Base-by-base conservation (phyloP, 2,329 filamentous ascomycete genomes). In the Apiospora phragmitis region DNA sequence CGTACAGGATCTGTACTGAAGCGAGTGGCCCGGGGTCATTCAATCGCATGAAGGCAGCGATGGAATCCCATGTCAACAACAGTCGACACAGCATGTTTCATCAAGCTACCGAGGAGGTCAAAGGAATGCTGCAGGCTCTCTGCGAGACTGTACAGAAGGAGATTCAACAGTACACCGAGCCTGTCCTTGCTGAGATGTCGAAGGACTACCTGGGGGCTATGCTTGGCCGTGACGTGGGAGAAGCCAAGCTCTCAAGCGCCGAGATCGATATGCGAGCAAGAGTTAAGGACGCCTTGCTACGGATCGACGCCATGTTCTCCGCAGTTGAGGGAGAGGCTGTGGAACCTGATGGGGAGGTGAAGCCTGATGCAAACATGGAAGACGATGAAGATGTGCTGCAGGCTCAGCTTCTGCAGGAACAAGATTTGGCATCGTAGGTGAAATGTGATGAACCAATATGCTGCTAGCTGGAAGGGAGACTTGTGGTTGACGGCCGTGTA, bases 31-130 rank as follows among this genome's bases (percentile, higher is more conserved):
- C 32, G 18, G 55, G 55, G 9, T 62, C 55, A 62, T 69, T 59
- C n/a, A 51, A 49, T 7, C 83, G 87, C 2, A 90, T 90, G 85
- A 90, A 88, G 72, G 70, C 66, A 0, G 72, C 79, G 35, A 88
- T 91, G 86, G 69, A 69, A 0, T 55, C 73, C 0, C 82, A 89
- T 69, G 82, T 90, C 1, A 77, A 83, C 0, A 47, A 67, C 0
- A 68, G 77, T 4, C 82, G 84, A 2, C 71, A 79, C 14, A 74
- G 71, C 1, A 90, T 90, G 87, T 90, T 90, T 75, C 72, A 75
- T 2, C 73, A 81, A 5, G 85, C 85, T 0, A 82, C 82, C 0
- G 70, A 82, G 1, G 78, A 79, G 4, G 85, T 88, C 11, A 80
- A 80, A 65, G 67, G 71, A 0, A 78, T 79, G 14, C 79, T 90